phyloP scores from a whole-genome alignment of 2,329 filamentous ascomycete species.

The Elsinoe perseae region DNA sequence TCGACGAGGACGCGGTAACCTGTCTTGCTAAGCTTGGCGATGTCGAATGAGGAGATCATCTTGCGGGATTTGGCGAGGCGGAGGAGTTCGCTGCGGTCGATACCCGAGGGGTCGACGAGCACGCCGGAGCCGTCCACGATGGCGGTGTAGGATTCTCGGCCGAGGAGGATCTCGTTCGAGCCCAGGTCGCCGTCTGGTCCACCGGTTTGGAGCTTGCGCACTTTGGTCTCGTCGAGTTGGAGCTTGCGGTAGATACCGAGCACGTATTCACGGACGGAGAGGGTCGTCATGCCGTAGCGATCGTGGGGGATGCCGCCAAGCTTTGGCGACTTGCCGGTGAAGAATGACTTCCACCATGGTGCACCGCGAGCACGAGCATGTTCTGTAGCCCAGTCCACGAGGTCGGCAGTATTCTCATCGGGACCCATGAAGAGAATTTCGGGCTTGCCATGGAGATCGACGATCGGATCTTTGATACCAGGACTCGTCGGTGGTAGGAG shows the following conservation, averaged over 20 bases:
- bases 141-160: conserved; percentile 89
- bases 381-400: conserved; percentile 98
- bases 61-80: conserved; percentile 76
- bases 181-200: conserved; percentile 94
- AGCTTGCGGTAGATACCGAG: conserved; percentile 96
- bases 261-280: conserved; percentile 93
- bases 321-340: conserved; percentile 95
- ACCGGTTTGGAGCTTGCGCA: conserved; percentile 94
- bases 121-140: conserved; percentile 97
- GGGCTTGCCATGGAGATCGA: conserved; percentile 87
- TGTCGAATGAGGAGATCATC: conserved; percentile 86
- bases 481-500: conserved; percentile 82
- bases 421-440: conserved; percentile 99
- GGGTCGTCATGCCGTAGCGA: conserved; percentile 91
- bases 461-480: conserved; percentile 97
- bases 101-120: conserved; percentile 81
- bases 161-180: conserved; percentile 93
- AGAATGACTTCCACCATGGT: conserved; percentile 99
- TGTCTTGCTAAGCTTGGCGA: conserved; percentile 72
- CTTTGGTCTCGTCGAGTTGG: conserved; percentile 72
- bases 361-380: conserved; percentile 81
- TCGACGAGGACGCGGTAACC: conserved; percentile 92
- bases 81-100: conserved; percentile 74
- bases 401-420: conserved; percentile 95
- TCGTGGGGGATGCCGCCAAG: conserved; percentile 96